Percentiles rank a stretch among this genome's conserved stretches.
Evolutionary conservation across 2,329 filamentous ascomycete genomes (phyloP).

Genomic region (Diaporthe velutina): DNA sequence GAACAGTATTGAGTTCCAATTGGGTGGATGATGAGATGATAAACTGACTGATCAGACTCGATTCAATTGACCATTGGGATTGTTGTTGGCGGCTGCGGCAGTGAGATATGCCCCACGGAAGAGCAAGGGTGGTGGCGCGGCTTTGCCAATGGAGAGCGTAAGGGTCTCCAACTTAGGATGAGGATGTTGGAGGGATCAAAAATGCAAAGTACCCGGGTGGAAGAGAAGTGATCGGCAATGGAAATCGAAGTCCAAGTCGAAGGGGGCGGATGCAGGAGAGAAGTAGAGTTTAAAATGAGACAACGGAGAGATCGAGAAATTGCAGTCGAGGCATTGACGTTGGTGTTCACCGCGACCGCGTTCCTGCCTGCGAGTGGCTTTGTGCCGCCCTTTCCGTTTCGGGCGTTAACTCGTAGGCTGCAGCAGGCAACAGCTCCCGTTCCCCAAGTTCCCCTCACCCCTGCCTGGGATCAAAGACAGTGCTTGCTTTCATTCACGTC

Average conservation of each 20-base stretch:
- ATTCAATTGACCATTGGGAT: background rate
- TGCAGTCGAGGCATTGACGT: background rate
- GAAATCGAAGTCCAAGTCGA: background rate
- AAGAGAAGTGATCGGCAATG: background rate
- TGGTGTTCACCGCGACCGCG: background rate
- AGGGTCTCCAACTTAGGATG: background rate
- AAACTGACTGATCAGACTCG: background rate
- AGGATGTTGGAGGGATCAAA: background rate
- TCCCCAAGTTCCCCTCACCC: background rate
- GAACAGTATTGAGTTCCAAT: background rate
- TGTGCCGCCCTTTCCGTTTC: constrained; percentile 11
- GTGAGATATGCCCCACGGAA: background rate
- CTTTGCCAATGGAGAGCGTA: background rate
- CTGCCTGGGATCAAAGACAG: background rate
- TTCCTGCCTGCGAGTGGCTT: constrained; percentile 10
- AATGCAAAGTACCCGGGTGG: background rate
- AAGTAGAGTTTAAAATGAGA: background rate
- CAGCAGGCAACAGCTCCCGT: constrained; percentile 28
- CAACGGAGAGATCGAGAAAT: background rate
- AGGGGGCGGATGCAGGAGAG: background rate
- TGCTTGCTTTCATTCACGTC: background rate
- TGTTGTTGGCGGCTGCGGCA: background rate
- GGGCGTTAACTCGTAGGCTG: constrained; percentile 12
- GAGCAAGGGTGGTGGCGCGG: background rate
- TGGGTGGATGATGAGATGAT: background rate